phyloP scores from a whole-genome alignment of 2,329 filamentous ascomycete species.

The Cladophialophora chaetospira region DNA sequence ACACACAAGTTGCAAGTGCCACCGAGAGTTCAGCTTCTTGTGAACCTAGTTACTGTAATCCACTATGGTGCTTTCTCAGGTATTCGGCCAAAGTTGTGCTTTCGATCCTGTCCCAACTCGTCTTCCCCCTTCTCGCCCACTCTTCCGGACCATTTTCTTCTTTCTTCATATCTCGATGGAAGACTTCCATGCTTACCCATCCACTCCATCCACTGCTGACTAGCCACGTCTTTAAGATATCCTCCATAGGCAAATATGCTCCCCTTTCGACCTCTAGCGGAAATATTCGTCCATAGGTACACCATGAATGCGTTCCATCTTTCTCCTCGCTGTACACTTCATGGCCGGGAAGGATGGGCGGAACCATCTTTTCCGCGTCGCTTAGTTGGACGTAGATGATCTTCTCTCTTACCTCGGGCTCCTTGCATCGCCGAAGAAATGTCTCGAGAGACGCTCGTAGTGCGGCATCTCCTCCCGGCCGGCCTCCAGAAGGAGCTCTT shows the following conservation, averaged over 20 bases:
- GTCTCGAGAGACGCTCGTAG: slow-evolving; percentile 30
- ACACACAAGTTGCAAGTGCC: too few relatives aligned
- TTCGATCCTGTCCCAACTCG: slow-evolving; percentile 17
- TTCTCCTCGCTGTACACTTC: slow-evolving; percentile 33
- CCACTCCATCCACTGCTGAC: background rate
- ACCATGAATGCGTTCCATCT: slow-evolving; percentile 26
- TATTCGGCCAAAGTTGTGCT: too few relatives aligned
- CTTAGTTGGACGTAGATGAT: slow-evolving; percentile 43
- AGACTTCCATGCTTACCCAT: slow-evolving; percentile 24
- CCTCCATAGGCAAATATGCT: slow-evolving; percentile 23
- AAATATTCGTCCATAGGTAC: slow-evolving; percentile 35
- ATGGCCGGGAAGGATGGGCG: slow-evolving; percentile 19
- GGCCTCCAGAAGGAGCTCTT: slow-evolving; percentile 31
- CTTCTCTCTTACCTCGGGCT: slow-evolving; percentile 32
- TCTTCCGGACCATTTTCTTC: background rate
- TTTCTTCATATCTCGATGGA: slow-evolving; percentile 12
- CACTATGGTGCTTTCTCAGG: too few relatives aligned
- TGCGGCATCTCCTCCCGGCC: slow-evolving; percentile 8
- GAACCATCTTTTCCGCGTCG: slow-evolving; percentile 36
- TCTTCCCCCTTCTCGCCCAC: slow-evolving; percentile 11
- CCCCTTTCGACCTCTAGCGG: slow-evolving; percentile 34
- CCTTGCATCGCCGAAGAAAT: slow-evolving; percentile 22
- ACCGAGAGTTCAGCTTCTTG: too few relatives aligned
- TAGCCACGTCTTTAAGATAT: background rate
- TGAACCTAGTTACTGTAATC: too few relatives aligned